Percentiles rank a stretch among this genome's conserved stretches.
These are phyloP conservation scores for Tricladium varicosporioides DNA, from an alignment of 2,329 filamentous ascomycete genomes.

Conservation along the genomic window DNA sequence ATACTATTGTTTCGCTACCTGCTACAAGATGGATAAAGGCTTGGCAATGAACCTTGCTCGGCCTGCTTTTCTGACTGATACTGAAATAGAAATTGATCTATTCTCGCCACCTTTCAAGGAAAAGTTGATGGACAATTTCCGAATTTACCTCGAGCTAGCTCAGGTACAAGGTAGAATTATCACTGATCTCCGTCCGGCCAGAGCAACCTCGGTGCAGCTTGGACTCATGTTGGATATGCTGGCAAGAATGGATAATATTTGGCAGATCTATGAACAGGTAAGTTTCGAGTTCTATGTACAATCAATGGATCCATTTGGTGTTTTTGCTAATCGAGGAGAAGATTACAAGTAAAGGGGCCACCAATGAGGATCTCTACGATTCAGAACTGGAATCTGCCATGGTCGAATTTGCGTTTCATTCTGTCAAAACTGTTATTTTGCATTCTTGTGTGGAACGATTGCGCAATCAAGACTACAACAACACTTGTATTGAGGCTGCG, in stretches of 20 bases:
- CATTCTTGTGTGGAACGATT: constrained; percentile 5
- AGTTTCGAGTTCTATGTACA: not conserved
- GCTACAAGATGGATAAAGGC: constrained; percentile 18
- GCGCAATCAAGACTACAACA: constrained; percentile 2
- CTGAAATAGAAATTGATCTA: constrained; percentile 10
- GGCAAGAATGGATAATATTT: constrained; percentile 8
- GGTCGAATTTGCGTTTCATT: constrained; percentile 14
- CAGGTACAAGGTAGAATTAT: constrained; percentile 8
- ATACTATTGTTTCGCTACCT: constrained; percentile 12
- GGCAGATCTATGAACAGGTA: constrained; percentile 8
- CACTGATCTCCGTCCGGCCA: not conserved
- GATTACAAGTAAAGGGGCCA: not conserved
- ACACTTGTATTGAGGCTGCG: constrained; percentile 2
- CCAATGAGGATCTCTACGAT: not conserved
- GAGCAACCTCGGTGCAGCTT: no score
- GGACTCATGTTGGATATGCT: not conserved
- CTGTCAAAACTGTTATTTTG: constrained; percentile 11
- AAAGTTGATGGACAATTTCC: constrained; percentile 8
- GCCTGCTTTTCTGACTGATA: constrained; percentile 7
- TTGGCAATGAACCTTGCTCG: constrained; percentile 17
- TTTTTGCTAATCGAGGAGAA: not conserved
- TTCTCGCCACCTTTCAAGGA: not conserved
- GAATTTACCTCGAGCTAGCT: constrained; percentile 12
- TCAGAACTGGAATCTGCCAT: constrained; percentile 10
- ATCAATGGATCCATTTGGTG: not conserved